A percentile compares a stretch with the other conserved stretches of the same genome.
These are phyloP conservation scores for Meira nashicola DNA, from an alignment of 1,284 basidiomycete genomes.

Conservation along the genomic window DNA sequence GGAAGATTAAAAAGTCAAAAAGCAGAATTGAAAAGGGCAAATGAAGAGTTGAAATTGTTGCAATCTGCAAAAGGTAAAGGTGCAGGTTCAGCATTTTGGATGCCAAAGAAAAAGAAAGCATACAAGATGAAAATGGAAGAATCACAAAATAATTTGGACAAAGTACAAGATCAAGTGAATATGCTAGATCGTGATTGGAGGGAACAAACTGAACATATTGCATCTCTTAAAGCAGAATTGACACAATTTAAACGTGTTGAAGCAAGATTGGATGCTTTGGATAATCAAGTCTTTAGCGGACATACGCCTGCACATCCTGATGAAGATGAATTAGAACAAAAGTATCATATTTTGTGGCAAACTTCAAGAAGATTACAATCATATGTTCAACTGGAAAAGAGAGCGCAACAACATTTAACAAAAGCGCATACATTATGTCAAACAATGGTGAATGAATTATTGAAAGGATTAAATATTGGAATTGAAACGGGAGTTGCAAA, in stretches of 20 bases:
- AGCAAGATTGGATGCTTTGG: slow-evolving; percentile 6
- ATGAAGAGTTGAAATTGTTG: not conserved
- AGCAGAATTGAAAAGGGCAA: not conserved
- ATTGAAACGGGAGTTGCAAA: not conserved
- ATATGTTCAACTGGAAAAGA: not conserved
- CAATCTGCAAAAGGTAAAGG: not conserved
- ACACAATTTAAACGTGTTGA: not conserved
- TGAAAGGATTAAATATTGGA: slow-evolving; percentile 4
- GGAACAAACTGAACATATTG: not conserved
- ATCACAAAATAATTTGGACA: not conserved
- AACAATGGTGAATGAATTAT: not conserved
- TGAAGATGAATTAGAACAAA: slow-evolving; percentile 5
- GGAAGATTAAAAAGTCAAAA: not conserved
- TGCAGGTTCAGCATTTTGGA: not conserved
- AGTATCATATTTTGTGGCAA: slow-evolving; percentile 2
- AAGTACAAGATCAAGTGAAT: slow-evolving; percentile 1
- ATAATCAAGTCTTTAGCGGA: slow-evolving; percentile 6
- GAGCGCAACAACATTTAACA: slow-evolving; percentile 1
- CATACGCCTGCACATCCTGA: not conserved
- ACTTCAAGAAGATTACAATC: not conserved
- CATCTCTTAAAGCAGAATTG: slow-evolving; percentile 1
- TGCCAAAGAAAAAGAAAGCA: slow-evolving; percentile 6
- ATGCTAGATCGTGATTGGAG: not conserved
- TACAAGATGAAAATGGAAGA: not conserved
- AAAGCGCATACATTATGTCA: not conserved